phyloP scores from a whole-genome alignment of 2,329 filamentous ascomycete species.

The Cephalotrichum gorgonifer region DNA sequence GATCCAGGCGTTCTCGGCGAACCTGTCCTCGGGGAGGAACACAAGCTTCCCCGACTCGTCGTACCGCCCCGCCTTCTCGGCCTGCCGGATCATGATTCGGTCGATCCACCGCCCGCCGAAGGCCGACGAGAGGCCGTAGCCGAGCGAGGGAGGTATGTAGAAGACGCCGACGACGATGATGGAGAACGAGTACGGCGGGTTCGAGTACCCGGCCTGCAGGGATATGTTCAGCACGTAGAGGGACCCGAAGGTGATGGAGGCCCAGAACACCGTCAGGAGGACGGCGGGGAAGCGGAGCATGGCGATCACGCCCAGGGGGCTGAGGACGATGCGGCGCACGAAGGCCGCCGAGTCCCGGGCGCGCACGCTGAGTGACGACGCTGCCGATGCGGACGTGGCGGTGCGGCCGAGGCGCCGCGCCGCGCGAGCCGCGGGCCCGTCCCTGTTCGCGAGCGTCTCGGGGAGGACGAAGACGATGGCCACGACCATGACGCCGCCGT shows the following conservation, averaged over 20 bases:
- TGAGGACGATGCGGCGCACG: slow-evolving; percentile 45
- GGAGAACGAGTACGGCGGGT: slow-evolving; percentile 56
- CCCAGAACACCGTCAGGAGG: slow-evolving; percentile 61
- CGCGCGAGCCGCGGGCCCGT: not conserved
- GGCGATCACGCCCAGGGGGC: slow-evolving; percentile 60
- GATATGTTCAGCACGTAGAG: slow-evolving; percentile 73
- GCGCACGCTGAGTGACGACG: slow-evolving; percentile 2
- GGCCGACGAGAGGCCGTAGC: slow-evolving; percentile 59
- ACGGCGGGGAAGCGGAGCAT: slow-evolving; percentile 69
- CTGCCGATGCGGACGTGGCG: slow-evolving; percentile 51
- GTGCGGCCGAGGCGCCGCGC: slow-evolving; percentile 26
- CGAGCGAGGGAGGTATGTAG: slow-evolving; percentile 66
- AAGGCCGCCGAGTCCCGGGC: not conserved
- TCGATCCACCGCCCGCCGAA: slow-evolving; percentile 72
- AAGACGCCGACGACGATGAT: slow-evolving; percentile 62
- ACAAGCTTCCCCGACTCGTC: slow-evolving; percentile 56
- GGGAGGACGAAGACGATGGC: slow-evolving; percentile 52
- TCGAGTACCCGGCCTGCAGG: slow-evolving; percentile 59
- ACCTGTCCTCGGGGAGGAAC: slow-evolving; percentile 68
- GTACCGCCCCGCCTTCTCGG: slow-evolving; percentile 56
- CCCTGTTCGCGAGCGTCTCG: slow-evolving; percentile 42
- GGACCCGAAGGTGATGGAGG: slow-evolving; percentile 63
- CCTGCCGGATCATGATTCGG: slow-evolving; percentile 68
- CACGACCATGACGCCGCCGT: slow-evolving; percentile 48
- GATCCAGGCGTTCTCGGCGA: slow-evolving; percentile 74